A percentile compares a stretch with the other conserved stretches of the same genome.
phyloP scores from a whole-genome alignment of 768 basidiomycete genomes.

The Pisolithus microcarpus region DNA sequence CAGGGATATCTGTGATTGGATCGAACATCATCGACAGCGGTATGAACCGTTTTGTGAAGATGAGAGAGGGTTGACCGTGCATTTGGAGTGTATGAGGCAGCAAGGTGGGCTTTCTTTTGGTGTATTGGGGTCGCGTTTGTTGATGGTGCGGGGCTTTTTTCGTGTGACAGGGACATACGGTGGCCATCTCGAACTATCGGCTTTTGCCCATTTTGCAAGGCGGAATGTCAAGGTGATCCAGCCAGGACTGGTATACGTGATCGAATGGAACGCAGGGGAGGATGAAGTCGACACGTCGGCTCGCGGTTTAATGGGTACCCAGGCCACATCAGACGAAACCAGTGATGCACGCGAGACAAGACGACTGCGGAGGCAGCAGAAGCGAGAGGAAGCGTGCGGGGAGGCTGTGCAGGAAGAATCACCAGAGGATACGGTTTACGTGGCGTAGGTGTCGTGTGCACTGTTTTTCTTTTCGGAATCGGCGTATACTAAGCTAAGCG shows the following conservation, averaged over 20 bases:
- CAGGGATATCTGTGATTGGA: slow-evolving; percentile 76
- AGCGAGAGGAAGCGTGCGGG: slow-evolving; percentile 22
- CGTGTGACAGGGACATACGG: slow-evolving; percentile 68
- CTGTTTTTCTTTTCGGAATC: background rate
- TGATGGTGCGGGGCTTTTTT: no score
- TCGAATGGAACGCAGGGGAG: slow-evolving; percentile 68
- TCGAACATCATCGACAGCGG: slow-evolving; percentile 55
- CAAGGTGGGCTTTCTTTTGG: slow-evolving; percentile 34
- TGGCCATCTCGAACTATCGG: slow-evolving; percentile 89
- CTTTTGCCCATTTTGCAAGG: slow-evolving; percentile 74
- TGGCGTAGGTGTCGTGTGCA: slow-evolving; percentile 58
- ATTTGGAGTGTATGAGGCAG: slow-evolving; percentile 73
- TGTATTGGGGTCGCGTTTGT: no score
- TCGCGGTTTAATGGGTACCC: slow-evolving; percentile 17
- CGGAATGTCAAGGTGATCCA: slow-evolving; percentile 89
- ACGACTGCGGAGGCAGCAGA: slow-evolving; percentile 34
- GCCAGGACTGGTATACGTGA: slow-evolving; percentile 85
- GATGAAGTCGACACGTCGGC: slow-evolving; percentile 26
- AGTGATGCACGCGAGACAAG: slow-evolving; percentile 39
- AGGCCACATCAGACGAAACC: slow-evolving; percentile 14
- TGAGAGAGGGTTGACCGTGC: slow-evolving; percentile 67
- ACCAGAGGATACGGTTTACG: slow-evolving; percentile 53
- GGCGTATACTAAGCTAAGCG: slow-evolving; percentile 2
- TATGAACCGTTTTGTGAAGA: slow-evolving; percentile 87
- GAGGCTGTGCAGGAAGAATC: slow-evolving; percentile 15